Evolutionary conservation across 305 asterid species (phyloP).

Genomic region (Fraxinus nigra): DNA sequence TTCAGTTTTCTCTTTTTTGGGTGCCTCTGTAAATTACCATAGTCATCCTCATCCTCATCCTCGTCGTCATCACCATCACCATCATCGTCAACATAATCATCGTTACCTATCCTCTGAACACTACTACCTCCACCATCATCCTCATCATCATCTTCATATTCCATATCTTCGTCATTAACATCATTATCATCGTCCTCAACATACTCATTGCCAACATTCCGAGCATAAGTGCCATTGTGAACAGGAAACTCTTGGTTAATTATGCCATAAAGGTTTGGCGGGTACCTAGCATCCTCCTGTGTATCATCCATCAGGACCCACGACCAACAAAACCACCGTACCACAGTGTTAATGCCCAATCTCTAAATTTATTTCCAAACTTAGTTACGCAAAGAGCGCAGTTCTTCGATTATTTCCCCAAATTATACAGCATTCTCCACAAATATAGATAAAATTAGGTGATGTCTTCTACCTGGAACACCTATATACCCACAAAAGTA

Average conservation of each 20-base stretch:
- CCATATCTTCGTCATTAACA: conserved; percentile 6
- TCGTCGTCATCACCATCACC: not conserved
- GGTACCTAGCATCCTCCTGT: conserved; percentile 46
- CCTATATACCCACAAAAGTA: not conserved
- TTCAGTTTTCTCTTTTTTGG: conserved; percentile 77
- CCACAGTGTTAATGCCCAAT: not conserved
- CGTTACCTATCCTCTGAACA: conserved; percentile 25
- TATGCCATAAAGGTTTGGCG: conserved; percentile 27
- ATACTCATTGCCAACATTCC: conserved; percentile 21
- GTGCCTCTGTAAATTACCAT: conserved; percentile 32
- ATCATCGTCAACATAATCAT: conserved; percentile 15
- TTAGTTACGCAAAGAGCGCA: not conserved
- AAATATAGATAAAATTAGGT: not conserved
- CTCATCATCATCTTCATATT: conserved; percentile 22
- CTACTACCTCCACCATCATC: conserved; percentile 30
- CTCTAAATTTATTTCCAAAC: conserved; percentile 5
- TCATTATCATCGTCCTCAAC: conserved; percentile 29
- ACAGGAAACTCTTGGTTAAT: conserved; percentile 23
- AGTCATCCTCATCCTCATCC: conserved; percentile 30
- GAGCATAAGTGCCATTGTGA: conserved; percentile 20
- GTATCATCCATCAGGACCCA: conserved; percentile 43
- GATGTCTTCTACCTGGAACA: not conserved
- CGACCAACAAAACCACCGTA: conserved; percentile 18
- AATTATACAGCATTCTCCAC: not conserved
- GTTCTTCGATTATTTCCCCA: not conserved